Evolutionary conservation across 768 basidiomycete species (phyloP).

Genomic region (Hydnomerulius pinastri): DNA sequence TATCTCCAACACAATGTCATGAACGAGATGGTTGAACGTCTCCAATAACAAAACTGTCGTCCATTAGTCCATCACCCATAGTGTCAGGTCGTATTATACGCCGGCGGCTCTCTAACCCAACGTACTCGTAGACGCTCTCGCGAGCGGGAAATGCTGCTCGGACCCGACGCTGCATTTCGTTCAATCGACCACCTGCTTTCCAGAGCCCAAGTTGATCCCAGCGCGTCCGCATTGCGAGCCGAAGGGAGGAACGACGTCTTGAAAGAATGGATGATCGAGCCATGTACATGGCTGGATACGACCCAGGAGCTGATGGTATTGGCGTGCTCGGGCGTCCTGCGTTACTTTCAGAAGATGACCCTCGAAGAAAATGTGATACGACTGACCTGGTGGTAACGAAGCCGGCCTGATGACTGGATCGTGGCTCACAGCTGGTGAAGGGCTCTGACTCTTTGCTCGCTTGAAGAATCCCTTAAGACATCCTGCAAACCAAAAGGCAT

Average conservation of each 20-base stretch:
- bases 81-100: background rate
- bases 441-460: constrained; percentile 19
- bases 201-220: constrained; percentile 32
- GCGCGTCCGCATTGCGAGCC: constrained; percentile 27
- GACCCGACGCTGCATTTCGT: constrained; percentile 31
- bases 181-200: constrained; percentile 27
- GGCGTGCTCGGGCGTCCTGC: constrained; percentile 19
- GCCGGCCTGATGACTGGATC: background rate
- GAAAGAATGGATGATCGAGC: constrained; percentile 23
- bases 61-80: constrained; percentile 1
- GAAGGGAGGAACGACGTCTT: constrained; percentile 28
- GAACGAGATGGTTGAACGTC: background rate
- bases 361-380: background rate
- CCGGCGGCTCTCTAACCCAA: constrained; percentile 19
- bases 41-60: background rate
- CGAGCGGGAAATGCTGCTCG: constrained; percentile 28
- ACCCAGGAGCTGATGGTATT: constrained; percentile 1
- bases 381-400: constrained; percentile 14
- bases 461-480: constrained; percentile 50
- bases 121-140: constrained; percentile 33
- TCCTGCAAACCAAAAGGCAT: constrained; percentile 54
- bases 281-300: constrained; percentile 1
- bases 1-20: too few relatives aligned
- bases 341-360: background rate
- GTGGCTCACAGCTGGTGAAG: constrained; percentile 4